These are phyloP conservation scores for Fusarium stilboides DNA, from an alignment of 2,329 filamentous ascomycete genomes.

Conservation along the genomic window DNA sequence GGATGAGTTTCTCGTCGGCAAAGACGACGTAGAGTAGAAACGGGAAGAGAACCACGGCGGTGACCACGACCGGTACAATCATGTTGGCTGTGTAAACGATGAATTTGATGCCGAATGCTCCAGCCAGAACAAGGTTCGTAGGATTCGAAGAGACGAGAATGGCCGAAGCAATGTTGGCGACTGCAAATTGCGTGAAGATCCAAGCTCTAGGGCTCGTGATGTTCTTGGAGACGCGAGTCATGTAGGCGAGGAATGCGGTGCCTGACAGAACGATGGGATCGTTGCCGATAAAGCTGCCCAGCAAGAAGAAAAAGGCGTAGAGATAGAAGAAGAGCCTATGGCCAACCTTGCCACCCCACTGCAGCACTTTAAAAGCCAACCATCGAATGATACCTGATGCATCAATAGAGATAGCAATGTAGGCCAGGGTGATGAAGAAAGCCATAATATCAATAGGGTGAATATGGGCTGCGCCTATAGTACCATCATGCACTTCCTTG, in stretches of 20 bases:
- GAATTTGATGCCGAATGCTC: slow-evolving; percentile 80
- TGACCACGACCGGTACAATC: slow-evolving; percentile 80
- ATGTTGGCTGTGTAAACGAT: slow-evolving; percentile 83
- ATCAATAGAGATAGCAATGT: slow-evolving; percentile 84
- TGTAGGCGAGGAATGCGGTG: slow-evolving; percentile 82
- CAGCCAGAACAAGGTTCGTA: slow-evolving; percentile 81
- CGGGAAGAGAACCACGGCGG: slow-evolving; percentile 77
- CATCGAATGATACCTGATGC: slow-evolving; percentile 81
- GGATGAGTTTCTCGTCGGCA: slow-evolving; percentile 74
- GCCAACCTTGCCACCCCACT: slow-evolving; percentile 77
- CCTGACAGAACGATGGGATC: slow-evolving; percentile 83
- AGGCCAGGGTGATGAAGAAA: slow-evolving; percentile 81
- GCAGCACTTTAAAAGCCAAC: slow-evolving; percentile 78
- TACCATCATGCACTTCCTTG: slow-evolving; percentile 78
- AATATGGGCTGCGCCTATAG: slow-evolving; percentile 76
- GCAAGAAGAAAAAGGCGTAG: slow-evolving; percentile 78
- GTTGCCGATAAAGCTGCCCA: slow-evolving; percentile 80
- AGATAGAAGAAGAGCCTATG: slow-evolving; percentile 80
- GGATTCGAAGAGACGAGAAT: slow-evolving; percentile 85
- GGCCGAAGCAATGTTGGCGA: slow-evolving; percentile 81
- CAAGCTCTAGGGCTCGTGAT: slow-evolving; percentile 80
- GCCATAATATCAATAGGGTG: slow-evolving; percentile 80
- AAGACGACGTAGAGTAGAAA: slow-evolving; percentile 81
- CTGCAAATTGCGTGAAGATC: slow-evolving; percentile 80
- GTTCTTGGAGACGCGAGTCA: slow-evolving; percentile 82